Evolutionary conservation across 2,329 filamentous ascomycete species (phyloP), one percentile per base, ranked within the genome.

Genomic region (Aspergillus thermomutatus): DNA sequence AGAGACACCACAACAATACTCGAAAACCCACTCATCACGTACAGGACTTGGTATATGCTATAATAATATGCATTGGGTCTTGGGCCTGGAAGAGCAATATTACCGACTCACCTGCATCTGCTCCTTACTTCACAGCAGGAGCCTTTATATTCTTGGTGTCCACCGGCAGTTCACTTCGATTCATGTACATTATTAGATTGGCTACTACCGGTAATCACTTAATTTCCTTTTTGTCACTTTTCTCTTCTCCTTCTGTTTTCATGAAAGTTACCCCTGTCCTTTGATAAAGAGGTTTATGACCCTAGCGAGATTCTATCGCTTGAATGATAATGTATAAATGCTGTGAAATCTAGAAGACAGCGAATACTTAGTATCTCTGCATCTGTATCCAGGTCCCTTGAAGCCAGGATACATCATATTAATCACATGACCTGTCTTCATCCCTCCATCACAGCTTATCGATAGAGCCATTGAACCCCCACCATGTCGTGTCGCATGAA

Each of bases 131-230:
- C n/a, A 26, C n/a, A 46, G 25, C 17, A 49, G 34, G n/a, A 54
- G 23, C 11, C 21, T 45, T 21, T 26, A 14, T 23, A 25, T 25
- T 37, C 40, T 43, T 21, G 40, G 14, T 46, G 43, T 23, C 3
- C 43, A 23, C 10, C 23, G 10, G 21, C 43, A 17, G 11, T 26
- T 21, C 47, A 47, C 56, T 63, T 50, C 52, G 54, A 60, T 67
- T 56, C 64, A 58, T 67, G 65, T 67, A 67, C 41, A 67, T 65
- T 64, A 66, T 66, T 66, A 57, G 56, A 60, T 58, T 49, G 48
- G 55, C 51, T 25, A 59, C 55, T 46, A n/a, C 19, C 4, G 26
- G 49, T 25, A 28, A 52, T 50, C 27, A 49, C 50, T 23, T 54
- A 41, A 56, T 51, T 26, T 21, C 26, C 49, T 51, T 57, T 46